A percentile compares a stretch with the other conserved stretches of the same genome.
Conservation (phyloP, 345 rosid genomes). For the Syzygium jambos region DNA sequence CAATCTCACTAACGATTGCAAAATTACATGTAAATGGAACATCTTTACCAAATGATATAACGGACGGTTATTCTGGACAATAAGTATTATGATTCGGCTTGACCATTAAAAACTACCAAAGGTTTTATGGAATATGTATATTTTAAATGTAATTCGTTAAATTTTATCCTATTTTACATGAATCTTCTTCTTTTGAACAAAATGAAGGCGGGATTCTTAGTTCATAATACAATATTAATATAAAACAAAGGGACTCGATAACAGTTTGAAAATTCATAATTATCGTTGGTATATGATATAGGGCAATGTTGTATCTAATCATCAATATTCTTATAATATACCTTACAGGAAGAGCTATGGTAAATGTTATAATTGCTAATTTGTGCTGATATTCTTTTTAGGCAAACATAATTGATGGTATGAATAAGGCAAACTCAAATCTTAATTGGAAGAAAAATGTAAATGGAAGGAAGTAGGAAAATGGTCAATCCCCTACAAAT, state of each 20-base stretch:
- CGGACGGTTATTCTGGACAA: not conserved
- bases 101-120: not conserved
- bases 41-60: not conserved
- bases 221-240: not conserved
- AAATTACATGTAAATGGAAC: not conserved
- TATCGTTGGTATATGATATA: no score
- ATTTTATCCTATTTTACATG: no score
- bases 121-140: not conserved
- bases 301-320: not conserved
- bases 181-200: not conserved
- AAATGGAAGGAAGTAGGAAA: not conserved
- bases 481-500: not conserved
- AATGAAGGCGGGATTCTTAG: not conserved
- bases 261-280: not conserved
- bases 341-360: not conserved
- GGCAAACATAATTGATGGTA: not conserved
- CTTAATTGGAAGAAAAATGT: not conserved
- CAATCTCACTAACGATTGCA: not conserved
- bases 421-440: not conserved
- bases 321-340: no score
- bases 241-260: not conserved
- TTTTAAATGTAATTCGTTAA: not conserved
- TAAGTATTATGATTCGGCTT: not conserved
- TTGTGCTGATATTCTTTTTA: no score
- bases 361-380: not conserved